phyloP scores from a whole-genome alignment of 2,329 filamentous ascomycete genomes.

The Colletotrichum abscissum region DNA sequence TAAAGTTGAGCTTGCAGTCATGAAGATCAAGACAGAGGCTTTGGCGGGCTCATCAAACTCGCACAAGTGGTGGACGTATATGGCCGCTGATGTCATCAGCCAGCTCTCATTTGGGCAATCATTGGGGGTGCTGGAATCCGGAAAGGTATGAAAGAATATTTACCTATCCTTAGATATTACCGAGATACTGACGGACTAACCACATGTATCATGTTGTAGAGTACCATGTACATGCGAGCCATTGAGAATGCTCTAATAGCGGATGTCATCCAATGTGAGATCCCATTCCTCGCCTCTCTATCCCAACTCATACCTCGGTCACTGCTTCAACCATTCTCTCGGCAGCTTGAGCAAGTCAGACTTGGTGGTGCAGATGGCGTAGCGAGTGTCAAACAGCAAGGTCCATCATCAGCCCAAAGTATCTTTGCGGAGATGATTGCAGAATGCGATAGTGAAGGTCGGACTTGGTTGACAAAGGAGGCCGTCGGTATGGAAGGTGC shows the following conservation, averaged over 20 bases:
- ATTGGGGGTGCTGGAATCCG: conserved; percentile 61
- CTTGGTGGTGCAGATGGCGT: not conserved
- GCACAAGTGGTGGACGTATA: conserved; percentile 64
- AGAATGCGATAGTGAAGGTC: not conserved
- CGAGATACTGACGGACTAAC: not conserved
- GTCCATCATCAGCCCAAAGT: not conserved
- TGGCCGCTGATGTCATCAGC: conserved; percentile 65
- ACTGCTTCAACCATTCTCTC: not conserved
- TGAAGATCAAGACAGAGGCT: conserved; percentile 56
- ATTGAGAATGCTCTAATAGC: conserved; percentile 2
- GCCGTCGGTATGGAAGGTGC: conserved; percentile 55
- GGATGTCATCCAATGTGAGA: conserved; percentile 3
- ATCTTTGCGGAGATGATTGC: conserved; percentile 7
- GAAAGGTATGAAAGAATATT: conserved; percentile 49
- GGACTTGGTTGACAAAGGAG: not conserved
- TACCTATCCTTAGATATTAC: not conserved
- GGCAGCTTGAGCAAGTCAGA: not conserved
- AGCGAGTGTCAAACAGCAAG: not conserved
- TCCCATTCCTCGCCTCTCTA: not conserved
- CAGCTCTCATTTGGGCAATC: conserved; percentile 66
- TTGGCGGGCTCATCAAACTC: conserved; percentile 53
- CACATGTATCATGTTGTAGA: conserved; percentile 44
- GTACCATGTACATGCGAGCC: conserved; percentile 1
- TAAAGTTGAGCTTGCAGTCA: conserved; percentile 50
- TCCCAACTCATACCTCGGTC: not conserved